A percentile compares a stretch with the other conserved stretches of the same genome.
phyloP scores from a whole-genome alignment of 805 yeast species.

The Ogataea kodamae region DNA sequence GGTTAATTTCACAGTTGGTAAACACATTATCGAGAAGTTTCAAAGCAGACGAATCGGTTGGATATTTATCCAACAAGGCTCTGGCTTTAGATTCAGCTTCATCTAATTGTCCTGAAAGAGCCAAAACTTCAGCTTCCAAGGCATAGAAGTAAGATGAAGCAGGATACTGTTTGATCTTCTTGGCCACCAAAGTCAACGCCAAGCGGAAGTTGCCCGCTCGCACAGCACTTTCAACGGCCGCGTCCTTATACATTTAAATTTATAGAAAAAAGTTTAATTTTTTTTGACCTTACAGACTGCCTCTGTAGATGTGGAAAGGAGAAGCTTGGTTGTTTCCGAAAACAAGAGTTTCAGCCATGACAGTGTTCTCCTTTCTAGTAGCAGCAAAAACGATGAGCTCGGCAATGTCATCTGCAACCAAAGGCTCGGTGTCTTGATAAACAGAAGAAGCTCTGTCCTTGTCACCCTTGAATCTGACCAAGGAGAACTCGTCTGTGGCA shows the following conservation, averaged over 20 bases:
- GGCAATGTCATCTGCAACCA: constrained; percentile 70
- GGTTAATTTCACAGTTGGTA: constrained; percentile 35
- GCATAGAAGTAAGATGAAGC: constrained; percentile 52
- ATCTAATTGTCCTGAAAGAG: constrained; percentile 32
- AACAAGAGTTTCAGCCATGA: constrained; percentile 75
- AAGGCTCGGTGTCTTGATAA: constrained; percentile 65
- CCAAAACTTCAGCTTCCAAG: constrained; percentile 36
- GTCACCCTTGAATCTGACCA: constrained; percentile 64
- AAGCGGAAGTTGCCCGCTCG: constrained; percentile 46
- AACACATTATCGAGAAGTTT: constrained; percentile 46
- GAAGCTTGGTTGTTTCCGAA: constrained; percentile 87
- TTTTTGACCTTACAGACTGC: constrained; percentile 8
- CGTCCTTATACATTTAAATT: constrained; percentile 28
- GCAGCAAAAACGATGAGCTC: constrained; percentile 66
- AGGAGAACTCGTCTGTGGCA: constrained; percentile 67
- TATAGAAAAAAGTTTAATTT: constrained; percentile 2
- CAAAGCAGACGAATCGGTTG: constrained; percentile 55
- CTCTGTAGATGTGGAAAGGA: constrained; percentile 56
- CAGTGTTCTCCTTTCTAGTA: constrained; percentile 67
- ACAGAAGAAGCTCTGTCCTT: constrained; percentile 56
- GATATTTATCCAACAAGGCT: constrained; percentile 35
- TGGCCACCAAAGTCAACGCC: constrained; percentile 48
- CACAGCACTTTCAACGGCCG: constrained; percentile 23
- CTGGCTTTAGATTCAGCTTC: constrained; percentile 35
- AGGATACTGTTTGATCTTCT: constrained; percentile 54